Evolutionary conservation across 805 yeast genomes (phyloP), one percentile per base, ranked within the genome.

Genomic region (Yarrowia sp.): DNA sequence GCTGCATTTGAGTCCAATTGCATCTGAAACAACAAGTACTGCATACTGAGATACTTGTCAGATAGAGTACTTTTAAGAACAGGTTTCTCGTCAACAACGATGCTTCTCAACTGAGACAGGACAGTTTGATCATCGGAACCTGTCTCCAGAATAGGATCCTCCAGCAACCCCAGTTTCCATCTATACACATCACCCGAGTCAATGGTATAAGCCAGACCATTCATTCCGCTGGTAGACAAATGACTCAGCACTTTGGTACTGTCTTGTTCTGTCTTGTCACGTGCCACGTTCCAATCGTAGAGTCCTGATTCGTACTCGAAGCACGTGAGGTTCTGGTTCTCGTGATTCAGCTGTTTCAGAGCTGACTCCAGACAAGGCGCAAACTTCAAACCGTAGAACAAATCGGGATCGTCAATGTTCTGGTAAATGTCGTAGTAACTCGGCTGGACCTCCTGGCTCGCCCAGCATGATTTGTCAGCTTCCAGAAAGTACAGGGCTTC

Each of bases 401-500:
- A 30, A 40, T 64, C 67, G 2, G 67, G 67, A 12, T 64, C 67
- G 49, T 52, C 47, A 12, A 50, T 39, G 33, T 52, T 64, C 50
- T 49, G 52, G 50, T 64, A 64, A 30, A 64, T 64, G 17, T 64
- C 67, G 36, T 43, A 42, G 39, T 42, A 52, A 12, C 47, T 50
- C n/a, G 66, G 66, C 17, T 52, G 58, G 10, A 52, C 61, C 15
- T 49, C 60, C n/a, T 39, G 60, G n/a, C 12, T 39, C 6, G 39
- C 42, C 60, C 60, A 50, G 20, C n/a, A 33, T 15, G 58, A 2
- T 12, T 64, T 40, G 13, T 52, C 67, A 1, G 36, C 34, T 30
- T 64, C 67, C 15, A 42, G 17, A 50, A 64, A 64, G 50, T 42
- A 64, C 33, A 64, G 67, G 20, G 67, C 67, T 13, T 49, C 67